Conservation (phyloP, 2,329 filamentous ascomycete species). For the Chaetomiaceae sp. region DNA sequence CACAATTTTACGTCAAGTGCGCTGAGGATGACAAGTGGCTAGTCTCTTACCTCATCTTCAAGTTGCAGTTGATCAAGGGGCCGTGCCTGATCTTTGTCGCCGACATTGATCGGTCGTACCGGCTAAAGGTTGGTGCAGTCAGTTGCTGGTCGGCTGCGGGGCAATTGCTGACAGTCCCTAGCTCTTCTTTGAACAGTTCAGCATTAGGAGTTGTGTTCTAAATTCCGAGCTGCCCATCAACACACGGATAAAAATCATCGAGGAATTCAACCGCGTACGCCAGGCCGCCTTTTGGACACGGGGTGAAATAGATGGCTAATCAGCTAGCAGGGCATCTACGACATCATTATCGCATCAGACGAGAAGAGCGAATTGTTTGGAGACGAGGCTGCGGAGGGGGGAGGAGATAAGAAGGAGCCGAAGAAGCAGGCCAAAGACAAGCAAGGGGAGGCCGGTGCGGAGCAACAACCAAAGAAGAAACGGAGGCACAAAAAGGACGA, state of each 20-base stretch:
- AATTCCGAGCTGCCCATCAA: slow-evolving; percentile 95
- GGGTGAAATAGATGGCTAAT: not conserved
- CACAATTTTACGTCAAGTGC: slow-evolving; percentile 86
- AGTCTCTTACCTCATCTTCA: slow-evolving; percentile 89
- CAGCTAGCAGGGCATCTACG: slow-evolving; percentile 62
- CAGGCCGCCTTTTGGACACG: not conserved
- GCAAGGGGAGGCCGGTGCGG: slow-evolving; percentile 28
- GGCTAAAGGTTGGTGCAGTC: slow-evolving; percentile 57
- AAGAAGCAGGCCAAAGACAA: slow-evolving; percentile 31
- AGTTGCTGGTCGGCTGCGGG: not conserved
- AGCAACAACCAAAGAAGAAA: slow-evolving; percentile 52
- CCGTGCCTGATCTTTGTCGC: slow-evolving; percentile 73
- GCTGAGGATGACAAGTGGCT: slow-evolving; percentile 98
- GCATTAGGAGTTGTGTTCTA: slow-evolving; percentile 85
- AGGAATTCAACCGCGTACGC: slow-evolving; percentile 85
- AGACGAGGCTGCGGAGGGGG: slow-evolving; percentile 42
- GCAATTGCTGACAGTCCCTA: slow-evolving; percentile 1
- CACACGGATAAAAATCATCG: slow-evolving; percentile 86
- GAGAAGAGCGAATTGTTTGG: slow-evolving; percentile 35
- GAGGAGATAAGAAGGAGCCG: slow-evolving; percentile 35
- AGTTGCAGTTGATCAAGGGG: slow-evolving; percentile 87
- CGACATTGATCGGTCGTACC: slow-evolving; percentile 83
- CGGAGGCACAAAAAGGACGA: slow-evolving; percentile 65
- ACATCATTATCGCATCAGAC: slow-evolving; percentile 95
- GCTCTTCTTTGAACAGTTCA: slow-evolving; percentile 94